Evolutionary conservation across 2,329 filamentous ascomycete genomes (phyloP).

Genomic region (Alternaria rosae): DNA sequence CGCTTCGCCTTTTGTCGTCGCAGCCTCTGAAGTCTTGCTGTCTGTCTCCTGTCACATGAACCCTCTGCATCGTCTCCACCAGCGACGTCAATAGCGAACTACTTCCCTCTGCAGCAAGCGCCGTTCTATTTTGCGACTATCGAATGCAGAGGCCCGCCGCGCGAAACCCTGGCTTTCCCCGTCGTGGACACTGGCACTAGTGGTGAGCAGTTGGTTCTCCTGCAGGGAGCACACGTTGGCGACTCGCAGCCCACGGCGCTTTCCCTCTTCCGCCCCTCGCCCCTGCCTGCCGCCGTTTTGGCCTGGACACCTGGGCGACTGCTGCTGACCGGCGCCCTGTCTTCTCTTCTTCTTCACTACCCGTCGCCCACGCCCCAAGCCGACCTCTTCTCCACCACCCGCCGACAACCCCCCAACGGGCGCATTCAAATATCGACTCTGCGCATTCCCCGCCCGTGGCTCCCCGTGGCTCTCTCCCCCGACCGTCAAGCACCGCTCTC

Average conservation of each 20-base stretch:
- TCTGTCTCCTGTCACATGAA: slow-evolving; percentile 6
- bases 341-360: slow-evolving; percentile 26
- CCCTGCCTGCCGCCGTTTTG: slow-evolving; percentile 27
- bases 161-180: slow-evolving; percentile 22
- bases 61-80: not conserved
- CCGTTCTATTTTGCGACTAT: slow-evolving; percentile 36
- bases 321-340: slow-evolving; percentile 19
- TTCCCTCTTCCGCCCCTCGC: slow-evolving; percentile 25
- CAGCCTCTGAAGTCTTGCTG: slow-evolving; percentile 1
- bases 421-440: slow-evolving; percentile 37
- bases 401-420: slow-evolving; percentile 49
- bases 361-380: slow-evolving; percentile 20
- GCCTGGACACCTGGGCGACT: slow-evolving; percentile 21
- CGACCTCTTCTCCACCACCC: slow-evolving; percentile 29
- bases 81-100: not conserved
- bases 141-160: slow-evolving; percentile 23
- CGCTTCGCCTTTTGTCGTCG: not conserved
- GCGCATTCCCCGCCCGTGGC: slow-evolving; percentile 46
- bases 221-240: slow-evolving; percentile 30
- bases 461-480: slow-evolving; percentile 26
- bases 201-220: slow-evolving; percentile 25
- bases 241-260: slow-evolving; percentile 22
- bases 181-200: slow-evolving; percentile 23
- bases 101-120: slow-evolving; percentile 13
- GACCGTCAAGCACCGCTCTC: slow-evolving; percentile 20